These are phyloP conservation scores for Penicillium herquei DNA, from an alignment of 495 filamentous ascomycete genomes.

Conservation along the genomic window DNA sequence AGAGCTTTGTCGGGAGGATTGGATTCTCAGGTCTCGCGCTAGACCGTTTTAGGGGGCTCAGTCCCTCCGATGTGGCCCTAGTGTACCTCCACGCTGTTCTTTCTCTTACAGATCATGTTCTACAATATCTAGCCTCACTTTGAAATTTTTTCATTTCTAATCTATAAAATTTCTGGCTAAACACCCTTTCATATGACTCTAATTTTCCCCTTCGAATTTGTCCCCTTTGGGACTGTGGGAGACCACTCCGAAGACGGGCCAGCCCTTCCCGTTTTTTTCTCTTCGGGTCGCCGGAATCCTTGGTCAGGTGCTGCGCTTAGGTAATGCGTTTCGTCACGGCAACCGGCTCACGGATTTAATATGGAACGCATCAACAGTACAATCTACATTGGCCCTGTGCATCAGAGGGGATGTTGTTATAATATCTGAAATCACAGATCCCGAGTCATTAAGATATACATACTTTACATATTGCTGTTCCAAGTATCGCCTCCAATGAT, in stretches of 20 bases:
- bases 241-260: slow-evolving; percentile 29
- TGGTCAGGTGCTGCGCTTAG: slow-evolving; percentile 35
- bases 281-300: slow-evolving; percentile 42
- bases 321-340: slow-evolving; percentile 40
- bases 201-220: slow-evolving; percentile 2
- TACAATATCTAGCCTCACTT: background rate
- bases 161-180: background rate
- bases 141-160: background rate
- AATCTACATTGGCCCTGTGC: background rate
- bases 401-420: background rate
- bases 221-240: background rate
- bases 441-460: no score
- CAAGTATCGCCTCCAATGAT: no score
- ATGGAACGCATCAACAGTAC: background rate
- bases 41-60: slow-evolving; percentile 41
- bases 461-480: no score
- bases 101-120: background rate
- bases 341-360: slow-evolving; percentile 15
- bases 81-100: slow-evolving; percentile 29
- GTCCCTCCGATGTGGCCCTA: slow-evolving; percentile 50
- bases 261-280: slow-evolving; percentile 39
- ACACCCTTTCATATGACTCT: slow-evolving; percentile 14
- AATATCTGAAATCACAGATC: no score
- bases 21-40: slow-evolving; percentile 48
- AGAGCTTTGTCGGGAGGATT: slow-evolving; percentile 55